These are phyloP conservation scores for Diaporthe australafricana DNA, from an alignment of 2,329 filamentous ascomycete species.

Conservation along the genomic window DNA sequence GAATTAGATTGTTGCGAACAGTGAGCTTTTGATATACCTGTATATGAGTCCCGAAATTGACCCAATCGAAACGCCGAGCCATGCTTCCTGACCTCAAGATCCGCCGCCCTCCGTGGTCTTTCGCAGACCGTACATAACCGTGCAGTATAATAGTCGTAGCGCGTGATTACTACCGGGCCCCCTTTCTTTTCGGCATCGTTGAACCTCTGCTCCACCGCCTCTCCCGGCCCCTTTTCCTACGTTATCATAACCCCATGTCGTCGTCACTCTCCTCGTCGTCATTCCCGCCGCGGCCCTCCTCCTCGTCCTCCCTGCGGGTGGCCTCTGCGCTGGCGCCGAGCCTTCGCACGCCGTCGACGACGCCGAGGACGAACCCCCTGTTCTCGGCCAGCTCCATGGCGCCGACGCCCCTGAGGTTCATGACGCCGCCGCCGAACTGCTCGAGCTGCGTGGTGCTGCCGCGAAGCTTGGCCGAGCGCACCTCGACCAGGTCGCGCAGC, in stretches of 20 bases:
- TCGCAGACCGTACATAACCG: conserved; percentile 16
- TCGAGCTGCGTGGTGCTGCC: conserved; percentile 79
- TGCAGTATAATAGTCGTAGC: conserved; percentile 17
- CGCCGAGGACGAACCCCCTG: conserved; percentile 83
- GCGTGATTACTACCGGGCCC: conserved; percentile 3
- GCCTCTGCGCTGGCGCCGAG: conserved; percentile 86
- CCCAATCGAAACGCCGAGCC: conserved; percentile 35
- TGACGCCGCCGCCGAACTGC: conserved; percentile 77
- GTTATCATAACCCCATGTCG: conserved; percentile 57
- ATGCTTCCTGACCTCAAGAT: conserved; percentile 29
- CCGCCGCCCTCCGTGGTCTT: neutral
- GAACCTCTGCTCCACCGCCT: too few relatives aligned
- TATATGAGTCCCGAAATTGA: conserved; percentile 27
- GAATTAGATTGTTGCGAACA: neutral
- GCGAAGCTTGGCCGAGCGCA: conserved; percentile 89
- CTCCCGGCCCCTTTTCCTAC: neutral
- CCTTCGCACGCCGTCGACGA: conserved; percentile 88
- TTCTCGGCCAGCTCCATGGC: conserved; percentile 94
- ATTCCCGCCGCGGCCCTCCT: conserved; percentile 71
- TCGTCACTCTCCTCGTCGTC: conserved; percentile 70
- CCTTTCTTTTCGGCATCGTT: neutral
- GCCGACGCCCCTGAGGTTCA: conserved; percentile 79
- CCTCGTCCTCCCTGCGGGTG: conserved; percentile 80
- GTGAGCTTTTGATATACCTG: conserved; percentile 28
- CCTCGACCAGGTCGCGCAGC: conserved; percentile 85